Evolutionary conservation across 108 stramenopile genomes (phyloP).

Genomic region (Parietichytrium sp.): DNA sequence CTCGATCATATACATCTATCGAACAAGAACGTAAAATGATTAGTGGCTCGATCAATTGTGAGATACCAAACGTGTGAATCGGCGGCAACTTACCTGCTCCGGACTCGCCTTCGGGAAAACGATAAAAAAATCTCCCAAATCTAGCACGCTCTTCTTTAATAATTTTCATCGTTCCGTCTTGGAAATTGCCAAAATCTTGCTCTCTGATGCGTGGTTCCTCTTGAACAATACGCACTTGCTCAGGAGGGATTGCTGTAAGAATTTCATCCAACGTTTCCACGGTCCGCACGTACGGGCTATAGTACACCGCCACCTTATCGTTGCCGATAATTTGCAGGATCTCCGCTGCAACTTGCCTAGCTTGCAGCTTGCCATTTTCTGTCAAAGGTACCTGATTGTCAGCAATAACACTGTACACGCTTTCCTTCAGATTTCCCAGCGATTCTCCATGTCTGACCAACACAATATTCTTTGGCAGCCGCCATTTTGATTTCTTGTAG

Average conservation of each 20-base stretch:
- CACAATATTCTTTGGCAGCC: neutral
- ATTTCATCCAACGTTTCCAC: conserved; percentile 15
- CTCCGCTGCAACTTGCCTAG: neutral
- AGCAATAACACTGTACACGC: conserved; percentile 10
- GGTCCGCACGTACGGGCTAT: conserved; percentile 25
- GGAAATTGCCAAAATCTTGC: conserved; percentile 80
- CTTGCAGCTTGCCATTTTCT: conserved; percentile 15
- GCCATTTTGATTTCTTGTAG: no score
- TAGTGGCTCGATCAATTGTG: no score
- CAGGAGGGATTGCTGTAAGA: neutral
- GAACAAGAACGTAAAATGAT: no score
- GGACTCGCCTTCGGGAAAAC: conserved; percentile 64
- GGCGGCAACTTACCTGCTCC: no score
- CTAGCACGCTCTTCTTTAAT: conserved; percentile 60
- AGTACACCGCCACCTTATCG: neutral
- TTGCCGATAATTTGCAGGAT: conserved; percentile 9
- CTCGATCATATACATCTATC: conserved; percentile 65
- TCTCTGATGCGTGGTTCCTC: conserved; percentile 74
- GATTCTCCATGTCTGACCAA: conserved; percentile 19
- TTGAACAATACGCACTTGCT: conserved; percentile 55
- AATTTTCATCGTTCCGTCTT: conserved; percentile 61
- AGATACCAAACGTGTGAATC: no score
- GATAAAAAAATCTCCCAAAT: conserved; percentile 66
- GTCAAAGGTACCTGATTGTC: neutral
- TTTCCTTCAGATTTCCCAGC: conserved; percentile 15